Evolutionary conservation across 495 filamentous ascomycete species (phyloP), one percentile per base, ranked within the genome.

Genomic region (Alectoria sarmentosa): DNA sequence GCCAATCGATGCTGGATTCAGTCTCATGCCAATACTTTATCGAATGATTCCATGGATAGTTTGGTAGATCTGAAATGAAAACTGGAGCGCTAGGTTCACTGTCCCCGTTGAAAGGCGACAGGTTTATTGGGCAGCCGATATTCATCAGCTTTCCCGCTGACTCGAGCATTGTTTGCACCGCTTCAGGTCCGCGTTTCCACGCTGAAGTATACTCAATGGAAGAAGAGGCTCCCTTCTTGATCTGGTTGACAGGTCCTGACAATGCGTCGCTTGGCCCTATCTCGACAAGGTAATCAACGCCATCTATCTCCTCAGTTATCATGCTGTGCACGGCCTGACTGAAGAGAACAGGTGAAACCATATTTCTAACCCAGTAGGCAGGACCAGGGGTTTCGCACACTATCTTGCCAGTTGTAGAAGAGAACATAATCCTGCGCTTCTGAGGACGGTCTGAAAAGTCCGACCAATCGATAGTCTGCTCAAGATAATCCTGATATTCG

Each of bases 21-120:
- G 69, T 76, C 64, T 84, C 80, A 52, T 69, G 64, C 81, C 80
- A 84, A 64, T 77, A 79, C 32, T 69, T 67, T 19, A 21, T 64
- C 3, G 64, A 65, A 48, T 72, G 67, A 32, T 69, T 64, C 72
- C 74, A 74, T 11, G 44, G 36, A 37, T 75, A 75, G 14, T 69
- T 69, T 2, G 74, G 74, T 19, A 76, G 49, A 52, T 74, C 71
- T 3, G 58, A 38, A 15, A 70, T 60, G 19, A 69, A 42, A 32
- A 38, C 32, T 1, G 62, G 52, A 13, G 9, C 3, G 1, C 23
- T 41, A 1, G 9, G 13, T 55, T 61, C 28, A 42, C 23, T 28
- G 36, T 69, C 46, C 41, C 21, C 38, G 10, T 70, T 70, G 30
- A 41, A 68, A 58, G 4, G 30, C 30, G 13, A 59, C 56, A 17